phyloP scores from a whole-genome alignment of 2,329 filamentous ascomycete species.

The Pseudogymnoascus sp. region DNA sequence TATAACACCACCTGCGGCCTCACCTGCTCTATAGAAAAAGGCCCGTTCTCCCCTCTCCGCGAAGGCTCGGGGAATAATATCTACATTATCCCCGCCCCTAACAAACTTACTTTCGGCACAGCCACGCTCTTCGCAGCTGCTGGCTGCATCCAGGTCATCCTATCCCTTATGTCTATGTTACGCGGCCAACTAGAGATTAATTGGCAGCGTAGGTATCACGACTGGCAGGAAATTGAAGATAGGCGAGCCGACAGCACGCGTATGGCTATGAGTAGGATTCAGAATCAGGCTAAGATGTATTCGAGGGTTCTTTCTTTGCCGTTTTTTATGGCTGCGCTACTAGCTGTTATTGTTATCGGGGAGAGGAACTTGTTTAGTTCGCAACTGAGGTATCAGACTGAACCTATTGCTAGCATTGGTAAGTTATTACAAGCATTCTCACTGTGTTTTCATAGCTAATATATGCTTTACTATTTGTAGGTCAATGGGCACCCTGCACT shows the following conservation, averaged over 20 bases:
- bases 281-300: conserved; percentile 38
- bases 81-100: conserved; percentile 53
- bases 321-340: conserved; percentile 49
- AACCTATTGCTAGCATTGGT: conserved; percentile 56
- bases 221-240: conserved; percentile 17
- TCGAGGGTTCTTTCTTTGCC: conserved; percentile 50
- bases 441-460: neutral
- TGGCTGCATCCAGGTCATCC: conserved; percentile 56
- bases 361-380: conserved; percentile 56
- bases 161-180: conserved; percentile 55
- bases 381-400: conserved; percentile 50
- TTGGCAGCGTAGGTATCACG: conserved; percentile 42
- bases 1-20: conserved; percentile 42
- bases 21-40: conserved; percentile 36
- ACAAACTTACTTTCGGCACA: conserved; percentile 48
- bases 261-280: too few species aligned
- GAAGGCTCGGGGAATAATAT: conserved; percentile 50
- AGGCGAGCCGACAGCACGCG: too few species aligned
- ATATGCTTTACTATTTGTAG: conserved; percentile 21
- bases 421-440: conserved; percentile 21
- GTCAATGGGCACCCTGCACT: conserved; percentile 51
- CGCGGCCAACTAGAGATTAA: conserved; percentile 56
- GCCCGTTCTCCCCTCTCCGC: conserved; percentile 49
- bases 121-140: conserved; percentile 54
- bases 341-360: conserved; percentile 52